These are phyloP conservation scores for Arabidopsis thaliana DNA, from an alignment of 345 rosid species.

Conservation along the genomic window DNA sequence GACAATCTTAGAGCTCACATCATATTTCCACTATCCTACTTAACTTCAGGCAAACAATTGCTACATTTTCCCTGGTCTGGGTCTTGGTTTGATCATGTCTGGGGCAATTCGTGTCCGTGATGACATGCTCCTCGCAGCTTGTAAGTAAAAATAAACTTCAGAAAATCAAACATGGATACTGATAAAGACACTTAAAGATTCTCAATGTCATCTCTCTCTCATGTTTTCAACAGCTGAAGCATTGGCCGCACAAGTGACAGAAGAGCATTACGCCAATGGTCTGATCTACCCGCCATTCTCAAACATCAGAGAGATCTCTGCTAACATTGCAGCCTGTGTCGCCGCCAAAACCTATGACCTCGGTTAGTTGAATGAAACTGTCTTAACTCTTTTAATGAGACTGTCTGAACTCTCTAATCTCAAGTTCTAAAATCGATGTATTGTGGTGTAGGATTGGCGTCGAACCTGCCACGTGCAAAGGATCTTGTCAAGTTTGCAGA, in stretches of 20 bases:
- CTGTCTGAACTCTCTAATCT: neutral
- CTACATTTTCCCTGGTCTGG: constrained; percentile 94
- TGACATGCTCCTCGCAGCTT: constrained; percentile 98
- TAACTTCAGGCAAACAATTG: constrained; percentile 87
- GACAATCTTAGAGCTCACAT: constrained; percentile 19
- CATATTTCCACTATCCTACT: neutral
- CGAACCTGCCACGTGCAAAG: constrained; percentile 82
- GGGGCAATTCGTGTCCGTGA: constrained; percentile 94
- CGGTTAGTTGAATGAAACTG: constrained; percentile 54
- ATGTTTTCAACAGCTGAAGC: constrained; percentile 76
- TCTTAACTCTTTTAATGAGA: neutral
- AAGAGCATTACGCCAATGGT: constrained; percentile 72
- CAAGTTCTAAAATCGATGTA: neutral
- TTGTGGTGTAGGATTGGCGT: constrained; percentile 72
- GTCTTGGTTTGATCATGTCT: constrained; percentile 90
- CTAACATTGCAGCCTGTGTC: constrained; percentile 82
- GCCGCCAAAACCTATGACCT: constrained; percentile 95
- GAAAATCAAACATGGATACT: neutral
- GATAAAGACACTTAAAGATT: neutral
- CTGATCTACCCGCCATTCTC: constrained; percentile 92
- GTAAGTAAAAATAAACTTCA: constrained; percentile 55
- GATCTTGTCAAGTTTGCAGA: constrained; percentile 83
- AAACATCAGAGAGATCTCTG: constrained; percentile 89
- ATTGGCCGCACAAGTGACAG: constrained; percentile 77
- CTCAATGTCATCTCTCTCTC: neutral